These are phyloP conservation scores for Aspergillus wentii DNA, from an alignment of 495 filamentous ascomycete species.

Conservation along the genomic window DNA sequence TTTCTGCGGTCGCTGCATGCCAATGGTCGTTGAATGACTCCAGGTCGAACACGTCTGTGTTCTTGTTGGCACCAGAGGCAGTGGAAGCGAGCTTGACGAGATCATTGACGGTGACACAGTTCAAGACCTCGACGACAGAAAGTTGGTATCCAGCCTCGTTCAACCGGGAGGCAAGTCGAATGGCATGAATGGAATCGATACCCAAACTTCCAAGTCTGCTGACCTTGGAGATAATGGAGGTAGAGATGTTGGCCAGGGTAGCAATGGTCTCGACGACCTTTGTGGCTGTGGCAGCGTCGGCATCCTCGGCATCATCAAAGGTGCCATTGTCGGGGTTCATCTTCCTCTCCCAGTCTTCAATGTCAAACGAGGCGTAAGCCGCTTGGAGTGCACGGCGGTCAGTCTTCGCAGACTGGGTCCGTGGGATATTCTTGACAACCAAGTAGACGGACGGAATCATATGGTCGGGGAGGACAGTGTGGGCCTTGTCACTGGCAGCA, in stretches of 20 bases:
- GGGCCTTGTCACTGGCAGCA: conserved; percentile 18
- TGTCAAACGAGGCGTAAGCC: conserved; percentile 20
- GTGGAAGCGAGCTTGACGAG: conserved; percentile 13
- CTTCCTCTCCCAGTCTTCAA: conserved; percentile 24
- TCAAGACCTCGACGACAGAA: conserved; percentile 23
- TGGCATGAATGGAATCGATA: conserved; percentile 33
- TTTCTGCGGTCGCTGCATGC: conserved; percentile 7
- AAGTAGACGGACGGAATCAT: conserved; percentile 32
- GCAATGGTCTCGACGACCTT: conserved; percentile 19
- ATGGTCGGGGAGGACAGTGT: conserved; percentile 19
- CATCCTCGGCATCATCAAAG: neutral
- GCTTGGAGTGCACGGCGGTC: conserved; percentile 24
- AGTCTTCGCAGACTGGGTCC: conserved; percentile 29
- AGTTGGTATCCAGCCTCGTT: conserved; percentile 18
- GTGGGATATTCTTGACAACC: conserved; percentile 22
- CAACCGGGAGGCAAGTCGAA: conserved; percentile 21
- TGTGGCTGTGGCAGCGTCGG: conserved; percentile 2
- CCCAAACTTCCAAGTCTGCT: conserved; percentile 26
- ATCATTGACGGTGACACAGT: conserved; percentile 21
- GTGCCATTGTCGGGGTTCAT: conserved; percentile 11
- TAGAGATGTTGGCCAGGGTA: conserved; percentile 18
- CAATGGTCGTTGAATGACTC: conserved; percentile 18
- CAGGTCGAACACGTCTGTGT: conserved; percentile 14
- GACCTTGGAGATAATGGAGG: conserved; percentile 12
- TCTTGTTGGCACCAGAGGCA: conserved; percentile 1